phyloP scores from a whole-genome alignment of 352 stramenopile genomes.

The Phytophthora cryptogea region DNA sequence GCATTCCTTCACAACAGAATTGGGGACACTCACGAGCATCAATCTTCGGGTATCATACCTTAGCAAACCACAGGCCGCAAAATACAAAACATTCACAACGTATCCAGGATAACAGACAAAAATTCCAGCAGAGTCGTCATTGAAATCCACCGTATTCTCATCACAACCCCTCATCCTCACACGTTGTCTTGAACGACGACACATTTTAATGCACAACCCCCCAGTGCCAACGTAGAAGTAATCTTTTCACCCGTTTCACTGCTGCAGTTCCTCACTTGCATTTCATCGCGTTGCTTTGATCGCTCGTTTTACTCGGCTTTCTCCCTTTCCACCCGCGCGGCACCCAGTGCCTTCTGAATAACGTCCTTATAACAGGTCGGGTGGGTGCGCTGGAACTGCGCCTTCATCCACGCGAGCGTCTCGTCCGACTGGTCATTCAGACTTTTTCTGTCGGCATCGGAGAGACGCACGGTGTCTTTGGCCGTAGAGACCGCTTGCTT shows the following conservation, averaged over 20 bases:
- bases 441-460: slow-evolving; percentile 38
- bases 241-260: background rate
- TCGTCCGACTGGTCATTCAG: slow-evolving; percentile 47
- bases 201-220: too few species aligned
- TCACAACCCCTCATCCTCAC: too few species aligned
- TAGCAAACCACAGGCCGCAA: too few species aligned
- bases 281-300: background rate
- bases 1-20: too few species aligned
- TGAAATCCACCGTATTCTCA: too few species aligned
- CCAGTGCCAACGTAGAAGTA: too few species aligned
- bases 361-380: slow-evolving; percentile 44
- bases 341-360: slow-evolving; percentile 31
- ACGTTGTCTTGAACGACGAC: too few species aligned
- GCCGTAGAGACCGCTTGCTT: slow-evolving; percentile 32
- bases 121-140: too few species aligned
- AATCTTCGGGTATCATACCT: too few species aligned
- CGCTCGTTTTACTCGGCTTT: slow-evolving; percentile 4
- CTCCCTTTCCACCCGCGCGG: slow-evolving; percentile 9
- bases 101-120: too few species aligned
- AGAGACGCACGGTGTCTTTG: slow-evolving; percentile 39
- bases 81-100: too few species aligned
- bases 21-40: too few species aligned
- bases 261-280: background rate
- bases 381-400: slow-evolving; percentile 38
- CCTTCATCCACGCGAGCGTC: slow-evolving; percentile 41